Conservation (phyloP, 2,329 filamentous ascomycete genomes). For the Pyrenophora teres region DNA sequence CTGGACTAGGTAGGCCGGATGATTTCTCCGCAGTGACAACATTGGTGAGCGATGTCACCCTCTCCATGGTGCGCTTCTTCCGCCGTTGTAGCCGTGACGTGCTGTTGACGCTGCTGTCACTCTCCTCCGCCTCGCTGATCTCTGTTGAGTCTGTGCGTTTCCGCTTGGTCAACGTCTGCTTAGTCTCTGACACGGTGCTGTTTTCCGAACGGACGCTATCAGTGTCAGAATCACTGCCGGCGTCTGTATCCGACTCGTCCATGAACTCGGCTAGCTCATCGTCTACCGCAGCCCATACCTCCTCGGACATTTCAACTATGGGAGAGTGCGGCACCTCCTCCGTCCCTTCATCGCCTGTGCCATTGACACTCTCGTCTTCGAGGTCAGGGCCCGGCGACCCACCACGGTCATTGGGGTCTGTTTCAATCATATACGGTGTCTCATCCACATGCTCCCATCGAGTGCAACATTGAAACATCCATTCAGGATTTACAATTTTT, state of each 20-base stretch:
- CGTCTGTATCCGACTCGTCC: slow-evolving; percentile 50
- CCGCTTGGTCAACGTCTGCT: slow-evolving; percentile 41
- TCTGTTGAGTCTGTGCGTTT: slow-evolving; percentile 43
- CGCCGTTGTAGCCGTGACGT: slow-evolving; percentile 52
- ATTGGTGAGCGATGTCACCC: slow-evolving; percentile 54
- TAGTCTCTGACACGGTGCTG: slow-evolving; percentile 32
- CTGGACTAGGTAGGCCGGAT: slow-evolving; percentile 48
- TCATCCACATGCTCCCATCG: slow-evolving; percentile 85
- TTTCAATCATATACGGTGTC: slow-evolving; percentile 74
- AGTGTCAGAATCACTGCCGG: slow-evolving; percentile 36
- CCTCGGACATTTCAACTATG: slow-evolving; percentile 33
- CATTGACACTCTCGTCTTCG: slow-evolving; percentile 52
- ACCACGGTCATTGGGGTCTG: slow-evolving; percentile 67
- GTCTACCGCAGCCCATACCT: slow-evolving; percentile 58
- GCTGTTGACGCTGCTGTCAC: slow-evolving; percentile 44
- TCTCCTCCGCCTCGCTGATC: slow-evolving; percentile 49
- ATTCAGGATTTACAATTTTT: slow-evolving; percentile 89
- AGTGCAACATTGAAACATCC: slow-evolving; percentile 83
- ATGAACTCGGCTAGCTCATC: slow-evolving; percentile 79
- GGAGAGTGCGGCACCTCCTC: slow-evolving; percentile 34
- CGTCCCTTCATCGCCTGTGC: slow-evolving; percentile 45
- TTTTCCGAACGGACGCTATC: slow-evolving; percentile 42
- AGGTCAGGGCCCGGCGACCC: slow-evolving; percentile 46
- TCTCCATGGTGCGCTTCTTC: slow-evolving; percentile 54
- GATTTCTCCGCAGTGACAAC: slow-evolving; percentile 48